Evolutionary conservation across 225 moss, liverwort and hornwort genomes (phyloP).

Genomic region (Sphagnum contortum): DNA sequence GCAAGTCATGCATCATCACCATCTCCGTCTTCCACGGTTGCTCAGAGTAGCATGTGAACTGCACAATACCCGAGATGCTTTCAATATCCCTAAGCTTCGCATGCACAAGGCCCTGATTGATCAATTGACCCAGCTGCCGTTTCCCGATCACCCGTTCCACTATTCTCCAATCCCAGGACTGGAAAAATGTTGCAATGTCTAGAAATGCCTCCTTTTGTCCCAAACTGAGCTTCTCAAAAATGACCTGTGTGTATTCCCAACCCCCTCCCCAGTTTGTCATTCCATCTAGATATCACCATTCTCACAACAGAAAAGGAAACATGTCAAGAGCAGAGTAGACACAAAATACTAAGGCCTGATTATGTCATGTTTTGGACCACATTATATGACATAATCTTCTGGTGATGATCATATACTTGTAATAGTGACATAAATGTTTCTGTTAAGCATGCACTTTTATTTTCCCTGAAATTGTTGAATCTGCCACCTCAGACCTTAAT

Average conservation of each 20-base stretch:
- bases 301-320: too few relatives aligned
- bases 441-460: too few relatives aligned
- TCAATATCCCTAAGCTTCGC: conserved; percentile 71
- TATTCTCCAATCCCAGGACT: conserved; percentile 93
- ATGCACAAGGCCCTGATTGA: conserved; percentile 56
- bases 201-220: conserved; percentile 74
- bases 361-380: too few relatives aligned
- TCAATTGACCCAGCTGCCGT: conserved; percentile 61
- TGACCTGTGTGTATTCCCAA: conserved; percentile 29
- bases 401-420: too few relatives aligned
- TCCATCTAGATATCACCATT: too few relatives aligned
- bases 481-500: too few relatives aligned
- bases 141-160: conserved; percentile 86
- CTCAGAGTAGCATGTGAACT: conserved; percentile 82
- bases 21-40: conserved; percentile 88
- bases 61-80: conserved; percentile 68
- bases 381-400: too few relatives aligned
- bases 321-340: too few relatives aligned
- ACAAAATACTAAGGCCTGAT: too few relatives aligned
- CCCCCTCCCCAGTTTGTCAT: too few relatives aligned
- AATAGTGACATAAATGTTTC: too few relatives aligned
- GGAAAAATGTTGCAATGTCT: conserved; percentile 78
- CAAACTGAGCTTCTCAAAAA: conserved; percentile 64
- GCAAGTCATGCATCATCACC: conserved; percentile 87
- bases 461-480: too few relatives aligned